Percentiles rank a stretch among this genome's conserved stretches.
phyloP scores from a whole-genome alignment of 352 stramenopile genomes.

The Phytopythium aichiense region DNA sequence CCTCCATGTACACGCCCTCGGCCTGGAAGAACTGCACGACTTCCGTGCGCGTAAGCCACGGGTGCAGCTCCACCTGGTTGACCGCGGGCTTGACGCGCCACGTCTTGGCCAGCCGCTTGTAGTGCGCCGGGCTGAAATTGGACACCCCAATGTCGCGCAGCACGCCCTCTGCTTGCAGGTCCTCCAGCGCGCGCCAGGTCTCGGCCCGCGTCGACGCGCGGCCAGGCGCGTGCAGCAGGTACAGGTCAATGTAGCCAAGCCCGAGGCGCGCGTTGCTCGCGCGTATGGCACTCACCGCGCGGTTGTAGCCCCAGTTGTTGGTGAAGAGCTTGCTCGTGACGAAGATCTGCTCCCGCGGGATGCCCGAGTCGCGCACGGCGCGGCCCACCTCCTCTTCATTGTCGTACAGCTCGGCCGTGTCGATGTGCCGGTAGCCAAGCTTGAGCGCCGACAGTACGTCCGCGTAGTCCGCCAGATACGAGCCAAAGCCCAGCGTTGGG shows the following conservation, averaged over 20 bases:
- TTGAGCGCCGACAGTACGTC: conserved; percentile 26
- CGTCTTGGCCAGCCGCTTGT: conserved; percentile 50
- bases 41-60: conserved; percentile 34
- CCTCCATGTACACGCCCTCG: conserved; percentile 19
- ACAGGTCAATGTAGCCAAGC: conserved; percentile 50
- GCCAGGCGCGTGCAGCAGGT: conserved; percentile 50
- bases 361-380: conserved; percentile 40
- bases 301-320: conserved; percentile 45
- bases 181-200: conserved; percentile 25
- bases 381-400: conserved; percentile 68
- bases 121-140: conserved; percentile 72
- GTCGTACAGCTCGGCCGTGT: conserved; percentile 63
- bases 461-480: conserved; percentile 21
- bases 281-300: conserved; percentile 29
- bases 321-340: conserved; percentile 59
- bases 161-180: conserved; percentile 27
- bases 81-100: conserved; percentile 31
- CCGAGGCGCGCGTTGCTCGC: conserved; percentile 30
- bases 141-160: conserved; percentile 70
- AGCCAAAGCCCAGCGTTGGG: conserved; percentile 17
- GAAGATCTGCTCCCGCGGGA: conserved; percentile 58
- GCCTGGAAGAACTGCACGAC: conserved; percentile 32
- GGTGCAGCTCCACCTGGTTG: conserved; percentile 57
- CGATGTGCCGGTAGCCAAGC: conserved; percentile 67
- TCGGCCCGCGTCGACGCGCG: conserved; percentile 20